Percentiles rank a stretch among this genome's conserved stretches.
Conservation (phyloP, 192 early-diverging fungal species). For the Podila verticillata region DNA sequence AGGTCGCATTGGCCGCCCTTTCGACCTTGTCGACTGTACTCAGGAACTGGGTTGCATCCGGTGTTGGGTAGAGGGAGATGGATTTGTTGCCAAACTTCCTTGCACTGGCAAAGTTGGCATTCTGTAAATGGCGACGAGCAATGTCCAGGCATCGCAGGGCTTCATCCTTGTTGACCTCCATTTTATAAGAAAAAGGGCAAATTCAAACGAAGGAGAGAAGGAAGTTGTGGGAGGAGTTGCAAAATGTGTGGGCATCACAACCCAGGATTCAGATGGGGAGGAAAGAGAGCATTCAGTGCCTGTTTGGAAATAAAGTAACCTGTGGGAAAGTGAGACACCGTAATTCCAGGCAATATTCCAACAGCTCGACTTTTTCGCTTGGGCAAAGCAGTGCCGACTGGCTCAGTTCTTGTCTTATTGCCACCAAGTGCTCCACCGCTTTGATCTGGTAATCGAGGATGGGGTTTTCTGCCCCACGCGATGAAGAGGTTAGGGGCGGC, state of each 20-base stretch:
- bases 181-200: slow-evolving; percentile 22
- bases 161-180: slow-evolving; percentile 92
- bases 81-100: slow-evolving; percentile 86
- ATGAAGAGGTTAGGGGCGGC: no score
- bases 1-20: slow-evolving; percentile 16
- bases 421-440: no score
- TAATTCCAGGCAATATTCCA: no score
- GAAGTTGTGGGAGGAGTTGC: background rate
- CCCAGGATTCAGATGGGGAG: no score
- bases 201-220: background rate
- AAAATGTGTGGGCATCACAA: background rate
- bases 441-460: no score
- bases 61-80: slow-evolving; percentile 81
- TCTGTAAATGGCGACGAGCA: slow-evolving; percentile 73
- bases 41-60: slow-evolving; percentile 67
- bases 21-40: slow-evolving; percentile 48
- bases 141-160: slow-evolving; percentile 80
- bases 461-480: no score
- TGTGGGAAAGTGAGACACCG: background rate
- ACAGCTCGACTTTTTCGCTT: no score
- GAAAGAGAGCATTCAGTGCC: background rate
- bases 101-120: slow-evolving; percentile 77
- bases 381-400: no score
- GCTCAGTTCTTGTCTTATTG: no score
- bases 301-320: background rate